These are phyloP conservation scores for Neurospora sublineolata DNA, from an alignment of 495 filamentous ascomycete genomes.

Conservation along the genomic window DNA sequence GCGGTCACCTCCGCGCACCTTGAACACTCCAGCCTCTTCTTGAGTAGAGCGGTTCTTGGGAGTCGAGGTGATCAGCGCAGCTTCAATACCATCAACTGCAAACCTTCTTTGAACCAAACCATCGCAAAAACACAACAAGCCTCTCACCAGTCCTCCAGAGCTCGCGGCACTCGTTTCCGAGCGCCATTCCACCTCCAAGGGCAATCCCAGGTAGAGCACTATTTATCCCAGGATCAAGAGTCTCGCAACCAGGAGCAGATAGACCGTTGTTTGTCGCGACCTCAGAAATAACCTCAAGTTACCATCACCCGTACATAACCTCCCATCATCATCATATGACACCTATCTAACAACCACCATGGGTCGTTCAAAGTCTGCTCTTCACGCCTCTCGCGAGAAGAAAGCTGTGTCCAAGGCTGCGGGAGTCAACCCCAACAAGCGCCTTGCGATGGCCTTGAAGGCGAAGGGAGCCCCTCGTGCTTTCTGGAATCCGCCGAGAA, in stretches of 20 bases:
- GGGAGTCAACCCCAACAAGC: neutral
- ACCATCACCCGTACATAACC: too few species aligned
- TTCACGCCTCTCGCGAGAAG: neutral
- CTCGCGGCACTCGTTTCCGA: neutral
- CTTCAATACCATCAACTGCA: neutral
- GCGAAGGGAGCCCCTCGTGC: neutral
- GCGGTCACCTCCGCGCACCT: neutral
- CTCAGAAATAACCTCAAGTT: too few species aligned
- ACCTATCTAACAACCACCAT: neutral
- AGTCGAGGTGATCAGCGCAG: neutral
- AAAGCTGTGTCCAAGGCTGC: neutral
- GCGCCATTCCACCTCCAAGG: neutral
- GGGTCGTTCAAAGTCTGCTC: neutral
- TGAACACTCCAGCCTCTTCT: neutral
- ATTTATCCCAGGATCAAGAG: neutral
- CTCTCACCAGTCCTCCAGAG: neutral
- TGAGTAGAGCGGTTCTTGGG: neutral
- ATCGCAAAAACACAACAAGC: neutral
- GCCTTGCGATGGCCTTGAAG: neutral
- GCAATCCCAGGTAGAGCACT: neutral
- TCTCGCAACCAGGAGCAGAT: neutral
- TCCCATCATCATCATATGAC: too few species aligned
- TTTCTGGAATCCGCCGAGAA: neutral
- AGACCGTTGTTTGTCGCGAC: neutral
- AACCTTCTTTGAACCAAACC: neutral